Conservation (phyloP, 2,329 filamentous ascomycete genomes). For the Hypoxylon sp. region DNA sequence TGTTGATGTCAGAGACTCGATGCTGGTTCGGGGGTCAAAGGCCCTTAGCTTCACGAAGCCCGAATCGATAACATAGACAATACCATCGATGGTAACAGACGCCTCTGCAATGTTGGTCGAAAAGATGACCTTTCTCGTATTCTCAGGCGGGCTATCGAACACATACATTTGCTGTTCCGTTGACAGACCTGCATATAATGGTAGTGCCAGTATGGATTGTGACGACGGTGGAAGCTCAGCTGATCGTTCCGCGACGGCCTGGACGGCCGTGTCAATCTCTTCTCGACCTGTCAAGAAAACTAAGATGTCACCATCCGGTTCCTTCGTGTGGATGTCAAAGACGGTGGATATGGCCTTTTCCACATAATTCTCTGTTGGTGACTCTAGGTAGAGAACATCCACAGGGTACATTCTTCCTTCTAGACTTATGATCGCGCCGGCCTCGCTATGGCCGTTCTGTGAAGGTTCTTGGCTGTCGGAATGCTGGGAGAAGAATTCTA, state of each 20-base stretch:
- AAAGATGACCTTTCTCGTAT: slow-evolving; percentile 89
- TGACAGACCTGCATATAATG: slow-evolving; percentile 87
- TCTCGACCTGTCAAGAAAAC: slow-evolving; percentile 93
- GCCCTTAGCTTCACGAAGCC: slow-evolving; percentile 91
- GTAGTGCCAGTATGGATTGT: slow-evolving; percentile 72
- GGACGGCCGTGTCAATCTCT: slow-evolving; percentile 86
- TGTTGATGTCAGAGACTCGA: slow-evolving; percentile 84
- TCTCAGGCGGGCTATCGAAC: slow-evolving; percentile 82
- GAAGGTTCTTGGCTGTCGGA: slow-evolving; percentile 49
- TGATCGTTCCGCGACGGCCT: slow-evolving; percentile 77
- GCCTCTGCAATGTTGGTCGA: slow-evolving; percentile 97
- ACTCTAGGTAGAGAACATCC: slow-evolving; percentile 81
- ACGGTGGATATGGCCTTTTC: slow-evolving; percentile 83
- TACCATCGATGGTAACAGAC: slow-evolving; percentile 91
- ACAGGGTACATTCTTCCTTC: slow-evolving; percentile 91
- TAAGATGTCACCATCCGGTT: slow-evolving; percentile 84
- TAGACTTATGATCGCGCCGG: slow-evolving; percentile 76
- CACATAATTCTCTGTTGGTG: slow-evolving; percentile 84
- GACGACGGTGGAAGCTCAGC: slow-evolving; percentile 66
- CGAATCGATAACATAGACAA: slow-evolving; percentile 88
- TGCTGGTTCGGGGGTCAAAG: slow-evolving; percentile 83
- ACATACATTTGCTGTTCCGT: slow-evolving; percentile 95
- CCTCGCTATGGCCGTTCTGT: slow-evolving; percentile 37
- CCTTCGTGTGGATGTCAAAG: slow-evolving; percentile 84
- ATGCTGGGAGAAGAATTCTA: slow-evolving; percentile 72